These are phyloP conservation scores for Pleurotus cornucopiae DNA, from an alignment of 768 basidiomycete genomes.

Conservation along the genomic window DNA sequence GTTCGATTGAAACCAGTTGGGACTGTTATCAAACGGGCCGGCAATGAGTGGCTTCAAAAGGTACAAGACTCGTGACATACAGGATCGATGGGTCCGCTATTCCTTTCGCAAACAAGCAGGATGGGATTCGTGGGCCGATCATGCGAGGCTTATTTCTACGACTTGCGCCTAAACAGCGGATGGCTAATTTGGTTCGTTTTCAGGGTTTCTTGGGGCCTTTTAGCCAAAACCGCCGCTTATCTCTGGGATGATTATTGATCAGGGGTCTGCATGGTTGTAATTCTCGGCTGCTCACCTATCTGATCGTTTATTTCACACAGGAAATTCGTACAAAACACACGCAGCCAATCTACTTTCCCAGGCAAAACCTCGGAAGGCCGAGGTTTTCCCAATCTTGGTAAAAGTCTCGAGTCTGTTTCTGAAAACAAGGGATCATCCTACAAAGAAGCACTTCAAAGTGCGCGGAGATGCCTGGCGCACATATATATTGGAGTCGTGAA, in stretches of 20 bases:
- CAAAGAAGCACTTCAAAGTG: neutral
- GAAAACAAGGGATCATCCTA: neutral
- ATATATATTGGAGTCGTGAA: neutral
- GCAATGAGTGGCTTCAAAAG: conserved; percentile 4
- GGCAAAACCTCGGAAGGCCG: conserved; percentile 25
- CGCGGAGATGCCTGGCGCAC: neutral
- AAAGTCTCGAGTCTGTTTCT: neutral
- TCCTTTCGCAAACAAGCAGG: neutral
- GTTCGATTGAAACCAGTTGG: neutral
- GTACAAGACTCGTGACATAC: conserved; percentile 6
- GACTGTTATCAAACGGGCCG: conserved; percentile 5
- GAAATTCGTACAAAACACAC: neutral
- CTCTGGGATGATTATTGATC: conserved; percentile 8
- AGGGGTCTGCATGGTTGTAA: neutral
- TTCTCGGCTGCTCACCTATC: conserved; percentile 1
- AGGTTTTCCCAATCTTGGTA: conserved; percentile 22
- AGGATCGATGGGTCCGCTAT: conserved; percentile 4
- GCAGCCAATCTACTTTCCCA: conserved; percentile 7
- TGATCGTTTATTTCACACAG: conserved; percentile 1
- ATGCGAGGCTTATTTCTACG: conserved; percentile 7
- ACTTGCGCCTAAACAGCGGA: conserved; percentile 3
- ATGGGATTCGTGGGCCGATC: conserved; percentile 9
- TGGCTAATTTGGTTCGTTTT: conserved; percentile 1
- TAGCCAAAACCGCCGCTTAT: conserved; percentile 8
- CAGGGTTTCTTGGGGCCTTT: conserved; percentile 5